Evolutionary conservation across 768 basidiomycete species (phyloP), one percentile per base, ranked within the genome.

Genomic region (Wakefieldia striispora): DNA sequence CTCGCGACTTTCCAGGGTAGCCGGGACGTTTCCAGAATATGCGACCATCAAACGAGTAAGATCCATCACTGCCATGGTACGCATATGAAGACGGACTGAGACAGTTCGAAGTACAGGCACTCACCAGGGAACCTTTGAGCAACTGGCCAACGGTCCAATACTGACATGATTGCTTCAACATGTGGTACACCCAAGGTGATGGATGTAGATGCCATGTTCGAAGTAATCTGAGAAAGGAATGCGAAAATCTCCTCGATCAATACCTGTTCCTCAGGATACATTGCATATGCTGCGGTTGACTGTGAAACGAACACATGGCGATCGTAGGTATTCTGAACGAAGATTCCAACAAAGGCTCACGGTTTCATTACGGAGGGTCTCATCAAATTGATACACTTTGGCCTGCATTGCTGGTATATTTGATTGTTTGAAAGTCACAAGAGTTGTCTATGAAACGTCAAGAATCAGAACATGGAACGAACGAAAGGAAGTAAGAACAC

Each of bases 391-490:
- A 53, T 78, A 75, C 17, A 92, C 60, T 67, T 95, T 95, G 19
- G 76, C 75, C 60, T 82, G 83, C 83, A 95, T 90, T 16, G 89
- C 89, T 19, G 75, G 60, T 23, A 95, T 77, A 64, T 83, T 84
- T 3, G 84, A 90, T 73, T 92, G 89, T 55, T 88, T 91, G 75
- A 97, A 95, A n/a, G 78, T 73, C 17, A 91, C 77, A 37, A 77
- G 74, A 34, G 77, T 81, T 37, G 76, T 72, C 89, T 91, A 57
- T 17, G 47, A 34, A 27, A 29, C 27, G 20, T 12, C 4, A 9
- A 6, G 19, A 17, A 40, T 59, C 21, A 55, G 49, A 12, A 21
- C 21, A 35, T 7, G 2, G 26, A 8, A 17, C 24, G 26, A 40
- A 35, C n/a, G 8, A 20, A 23, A 29, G 11, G 8, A 35, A 2